Evolutionary conservation across 768 basidiomycete genomes (phyloP).

Genomic region (Amanita brunnescens): DNA sequence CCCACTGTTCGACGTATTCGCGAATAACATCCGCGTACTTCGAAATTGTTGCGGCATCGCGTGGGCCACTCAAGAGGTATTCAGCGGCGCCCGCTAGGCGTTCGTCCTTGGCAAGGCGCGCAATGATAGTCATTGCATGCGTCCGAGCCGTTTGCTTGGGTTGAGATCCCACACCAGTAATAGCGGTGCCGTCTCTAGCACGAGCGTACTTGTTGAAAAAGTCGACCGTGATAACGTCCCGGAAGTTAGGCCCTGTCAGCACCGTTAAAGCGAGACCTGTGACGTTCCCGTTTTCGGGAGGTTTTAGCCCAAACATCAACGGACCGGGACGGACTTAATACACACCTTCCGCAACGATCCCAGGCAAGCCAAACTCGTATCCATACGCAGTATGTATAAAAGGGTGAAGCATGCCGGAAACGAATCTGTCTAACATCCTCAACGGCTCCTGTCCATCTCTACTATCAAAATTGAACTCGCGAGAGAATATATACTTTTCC

Average conservation of each 20-base stretch:
- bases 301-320: too few species aligned
- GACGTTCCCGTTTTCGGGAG: too few species aligned
- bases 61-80: too few species aligned
- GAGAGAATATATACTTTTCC: slow-evolving; percentile 58
- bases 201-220: background rate
- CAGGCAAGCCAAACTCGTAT: slow-evolving; percentile 49
- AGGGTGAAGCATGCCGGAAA: slow-evolving; percentile 53
- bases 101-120: slow-evolving; percentile 44
- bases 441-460: slow-evolving; percentile 32
- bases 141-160: too few species aligned
- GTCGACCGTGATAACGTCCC: background rate
- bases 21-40: slow-evolving; percentile 32
- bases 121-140: slow-evolving; percentile 47
- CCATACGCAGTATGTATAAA: slow-evolving; percentile 59
- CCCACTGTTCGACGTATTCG: slow-evolving; percentile 37
- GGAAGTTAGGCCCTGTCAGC: slow-evolving; percentile 27
- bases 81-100: slow-evolving; percentile 20
- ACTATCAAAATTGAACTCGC: slow-evolving; percentile 36
- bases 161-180: too few species aligned
- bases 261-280: slow-evolving; percentile 51
- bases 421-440: slow-evolving; percentile 47
- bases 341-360: slow-evolving; percentile 56
- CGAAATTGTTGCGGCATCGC: slow-evolving; percentile 19
- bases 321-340: too few species aligned
- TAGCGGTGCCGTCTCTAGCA: background rate